Percentiles rank a stretch among this genome's conserved stretches.
Evolutionary conservation across 2,329 filamentous ascomycete species (phyloP).

Genomic region (Pseudogymnoascus sp.): DNA sequence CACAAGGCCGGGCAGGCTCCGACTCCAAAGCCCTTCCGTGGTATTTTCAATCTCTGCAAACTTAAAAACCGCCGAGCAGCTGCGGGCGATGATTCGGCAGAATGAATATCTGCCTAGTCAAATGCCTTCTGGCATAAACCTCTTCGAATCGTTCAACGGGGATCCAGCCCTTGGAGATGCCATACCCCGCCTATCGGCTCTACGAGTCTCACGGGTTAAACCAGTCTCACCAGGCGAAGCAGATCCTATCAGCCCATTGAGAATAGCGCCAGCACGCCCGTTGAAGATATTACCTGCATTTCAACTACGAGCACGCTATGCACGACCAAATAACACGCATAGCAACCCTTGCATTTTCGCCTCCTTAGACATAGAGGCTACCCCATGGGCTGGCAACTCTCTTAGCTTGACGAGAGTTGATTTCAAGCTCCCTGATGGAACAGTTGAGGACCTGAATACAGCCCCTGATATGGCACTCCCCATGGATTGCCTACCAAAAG

Average conservation of each 20-base stretch:
- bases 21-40: constrained; percentile 58
- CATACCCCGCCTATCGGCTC: constrained; percentile 61
- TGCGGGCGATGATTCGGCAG: constrained; percentile 35
- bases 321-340: constrained; percentile 52
- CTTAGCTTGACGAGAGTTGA: constrained; percentile 53
- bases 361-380: constrained; percentile 67
- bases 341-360: constrained; percentile 54
- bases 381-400: constrained; percentile 59
- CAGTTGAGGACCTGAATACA: constrained; percentile 49
- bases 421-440: constrained; percentile 50
- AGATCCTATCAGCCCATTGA: constrained; percentile 55
- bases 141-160: constrained; percentile 64
- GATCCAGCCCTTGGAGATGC: constrained; percentile 54
- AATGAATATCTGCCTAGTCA: constrained; percentile 64
- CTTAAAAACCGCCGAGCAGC: constrained; percentile 44
- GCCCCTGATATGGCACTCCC: constrained; percentile 44
- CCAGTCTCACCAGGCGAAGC: constrained; percentile 54
- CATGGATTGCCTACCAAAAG: constrained; percentile 58
- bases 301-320: constrained; percentile 66
- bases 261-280: constrained; percentile 53
- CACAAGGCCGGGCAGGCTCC: constrained; percentile 47
- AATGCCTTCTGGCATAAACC: constrained; percentile 62
- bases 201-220: constrained; percentile 66
- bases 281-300: constrained; percentile 61
- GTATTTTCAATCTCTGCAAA: constrained; percentile 57